Evolutionary conservation across 306 rosid genomes (phyloP), one percentile per base, ranked within the genome.

Genomic region (Glycine tomentella): DNA sequence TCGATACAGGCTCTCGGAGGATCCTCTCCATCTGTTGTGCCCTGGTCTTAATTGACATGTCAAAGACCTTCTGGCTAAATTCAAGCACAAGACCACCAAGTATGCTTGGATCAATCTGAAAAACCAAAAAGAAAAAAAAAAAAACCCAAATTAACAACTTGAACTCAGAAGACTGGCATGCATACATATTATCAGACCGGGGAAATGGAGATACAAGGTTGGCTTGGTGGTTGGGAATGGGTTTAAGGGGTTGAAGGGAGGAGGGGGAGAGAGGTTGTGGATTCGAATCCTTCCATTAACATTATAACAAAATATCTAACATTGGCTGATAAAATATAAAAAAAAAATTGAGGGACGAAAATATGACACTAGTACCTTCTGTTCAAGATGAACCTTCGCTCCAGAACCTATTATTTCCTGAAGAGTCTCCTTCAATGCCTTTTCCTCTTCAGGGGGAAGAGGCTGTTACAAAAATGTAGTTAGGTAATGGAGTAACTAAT

Each of bases 1-100:
- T 45, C 56, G 83, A 53, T 9, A 81, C 8, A 4, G 98, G 99
- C 20, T 93, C 93, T 61, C 92, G 88, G 87, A 95, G 92, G 84
- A 87, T 83, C 93, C 99, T 91, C 87, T 93, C 99, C 98, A 93
- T 92, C 84, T 96, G 97, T 16, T 64, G 90, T 51, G 97, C 97
- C 88, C 99, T 79, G 8, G 91, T 89, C 93, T 71, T 93, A 15
- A 93, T 90, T 50, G 98, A 96, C 97, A 93, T 90, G 86, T 96
- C 99, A 36, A 93, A 90, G 63, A 93, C 94, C 88, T 96, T 96
- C 86, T 75, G 87, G 73, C 69, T 84, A 65, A 93, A 96, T 65
- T 93, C 97, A 34, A 96, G 88, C 80, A 93, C 90, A n/a, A 93
- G 70, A 50, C 99, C 99, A 50, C 97, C 98, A 83, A 93, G 87